Percentiles rank a stretch among this genome's conserved stretches.
phyloP scores from a whole-genome alignment of 441 rosid species.

The Bruguiera hainesii region DNA sequence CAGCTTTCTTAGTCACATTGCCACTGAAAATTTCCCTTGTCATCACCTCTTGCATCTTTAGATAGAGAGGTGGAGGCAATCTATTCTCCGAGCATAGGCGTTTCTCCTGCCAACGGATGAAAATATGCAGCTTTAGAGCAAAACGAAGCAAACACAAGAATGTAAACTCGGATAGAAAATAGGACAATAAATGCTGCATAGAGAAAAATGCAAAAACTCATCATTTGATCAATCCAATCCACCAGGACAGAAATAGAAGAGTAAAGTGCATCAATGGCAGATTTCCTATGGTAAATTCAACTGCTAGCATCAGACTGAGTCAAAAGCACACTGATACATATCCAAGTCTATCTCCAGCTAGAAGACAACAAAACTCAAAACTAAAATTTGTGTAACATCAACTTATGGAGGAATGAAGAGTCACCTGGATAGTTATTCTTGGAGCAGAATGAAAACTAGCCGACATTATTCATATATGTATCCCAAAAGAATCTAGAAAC shows the following conservation, averaged over 20 bases:
- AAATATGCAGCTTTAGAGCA: neutral
- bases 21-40: slow-evolving; percentile 75
- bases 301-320: neutral
- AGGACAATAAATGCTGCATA: neutral
- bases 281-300: neutral
- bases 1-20: slow-evolving; percentile 64
- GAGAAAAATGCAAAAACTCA: neutral
- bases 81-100: slow-evolving; percentile 63
- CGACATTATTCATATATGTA: neutral
- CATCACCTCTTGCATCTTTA: slow-evolving; percentile 82
- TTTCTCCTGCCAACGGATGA: slow-evolving; percentile 51
- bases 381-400: neutral
- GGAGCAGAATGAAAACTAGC: neutral
- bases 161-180: neutral
- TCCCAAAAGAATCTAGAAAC: neutral
- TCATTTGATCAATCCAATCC: neutral
- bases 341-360: neutral
- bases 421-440: neutral
- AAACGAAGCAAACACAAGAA: neutral
- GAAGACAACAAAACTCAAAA: neutral
- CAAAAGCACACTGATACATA: neutral
- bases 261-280: neutral
- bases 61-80: slow-evolving; percentile 70
- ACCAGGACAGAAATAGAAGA: neutral
- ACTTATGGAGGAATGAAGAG: neutral